Evolutionary conservation across 2,329 filamentous ascomycete species (phyloP).

Genomic region (Tricladium varicosporioides): DNA sequence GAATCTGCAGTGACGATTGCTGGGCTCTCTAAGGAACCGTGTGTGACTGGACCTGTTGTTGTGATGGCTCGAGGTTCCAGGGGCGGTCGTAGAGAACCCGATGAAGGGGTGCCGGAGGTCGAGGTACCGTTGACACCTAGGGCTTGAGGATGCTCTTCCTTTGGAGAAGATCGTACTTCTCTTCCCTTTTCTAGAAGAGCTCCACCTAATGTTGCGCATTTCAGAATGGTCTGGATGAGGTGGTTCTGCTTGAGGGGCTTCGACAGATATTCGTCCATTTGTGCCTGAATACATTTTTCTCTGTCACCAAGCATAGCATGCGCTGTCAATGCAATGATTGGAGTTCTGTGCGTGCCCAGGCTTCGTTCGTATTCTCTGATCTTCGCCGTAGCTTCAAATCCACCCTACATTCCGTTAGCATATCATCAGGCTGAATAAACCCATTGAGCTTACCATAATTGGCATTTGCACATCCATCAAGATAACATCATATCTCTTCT

Average conservation of each 20-base stretch:
- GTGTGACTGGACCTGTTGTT: slow-evolving; percentile 58
- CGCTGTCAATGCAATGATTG: slow-evolving; percentile 94
- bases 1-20: slow-evolving; percentile 57
- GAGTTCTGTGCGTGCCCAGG: slow-evolving; percentile 76
- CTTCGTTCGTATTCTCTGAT: slow-evolving; percentile 93
- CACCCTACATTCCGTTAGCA: slow-evolving; percentile 62
- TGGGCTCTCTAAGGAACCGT: slow-evolving; percentile 60
- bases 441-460: slow-evolving; percentile 72
- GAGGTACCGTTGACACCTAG: slow-evolving; percentile 18
- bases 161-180: slow-evolving; percentile 45
- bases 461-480: slow-evolving; percentile 99
- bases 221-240: slow-evolving; percentile 95
- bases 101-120: slow-evolving; percentile 18
- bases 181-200: slow-evolving; percentile 76
- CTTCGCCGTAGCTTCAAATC: slow-evolving; percentile 94
- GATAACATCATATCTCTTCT: slow-evolving; percentile 91
- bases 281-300: slow-evolving; percentile 96
- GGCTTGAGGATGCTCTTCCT: slow-evolving; percentile 28
- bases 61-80: slow-evolving; percentile 66
- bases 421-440: not conserved
- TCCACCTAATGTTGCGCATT: slow-evolving; percentile 89
- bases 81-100: slow-evolving; percentile 43
- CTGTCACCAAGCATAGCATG: slow-evolving; percentile 98
- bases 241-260: slow-evolving; percentile 97
- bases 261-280: slow-evolving; percentile 99